Conservation (phyloP, 2,329 filamentous ascomycete species). For the Lizonia empirigonia region DNA sequence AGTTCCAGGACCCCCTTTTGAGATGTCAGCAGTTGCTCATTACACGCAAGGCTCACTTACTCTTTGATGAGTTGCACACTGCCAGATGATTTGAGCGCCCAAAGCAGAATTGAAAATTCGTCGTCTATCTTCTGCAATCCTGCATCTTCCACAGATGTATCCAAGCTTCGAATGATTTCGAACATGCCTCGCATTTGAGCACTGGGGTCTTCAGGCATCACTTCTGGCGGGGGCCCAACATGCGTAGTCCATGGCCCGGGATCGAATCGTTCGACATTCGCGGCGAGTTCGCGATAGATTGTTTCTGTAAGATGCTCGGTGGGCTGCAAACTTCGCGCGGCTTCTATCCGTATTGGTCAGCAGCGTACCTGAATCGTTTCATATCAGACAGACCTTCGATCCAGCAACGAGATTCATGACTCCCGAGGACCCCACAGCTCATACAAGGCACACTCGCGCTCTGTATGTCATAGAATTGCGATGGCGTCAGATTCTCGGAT, state of each 20-base stretch:
- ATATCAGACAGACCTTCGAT: not conserved
- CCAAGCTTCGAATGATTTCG: conserved; percentile 25
- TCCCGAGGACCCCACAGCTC: conserved; percentile 25
- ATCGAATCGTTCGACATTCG: conserved; percentile 26
- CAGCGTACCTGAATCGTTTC: not conserved
- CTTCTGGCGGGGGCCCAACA: conserved; percentile 7
- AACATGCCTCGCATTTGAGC: conserved; percentile 20
- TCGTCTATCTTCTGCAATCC: conserved; percentile 25
- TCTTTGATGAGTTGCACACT: conserved; percentile 7
- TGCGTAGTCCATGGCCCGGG: conserved; percentile 35
- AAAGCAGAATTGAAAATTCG: conserved; percentile 21
- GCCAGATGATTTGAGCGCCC: conserved; percentile 25
- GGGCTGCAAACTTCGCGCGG: not conserved
- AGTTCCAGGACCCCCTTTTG: not conserved
- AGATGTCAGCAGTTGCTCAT: not conserved
- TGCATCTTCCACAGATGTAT: conserved; percentile 21
- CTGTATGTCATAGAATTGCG: not conserved
- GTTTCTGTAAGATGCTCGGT: conserved; percentile 17
- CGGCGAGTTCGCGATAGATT: conserved; percentile 21
- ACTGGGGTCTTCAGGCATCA: conserved; percentile 11
- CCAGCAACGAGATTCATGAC: conserved; percentile 1
- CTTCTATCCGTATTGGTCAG: not conserved
- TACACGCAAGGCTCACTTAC: not conserved
- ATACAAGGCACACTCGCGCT: conserved; percentile 27
- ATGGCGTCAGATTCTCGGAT: not conserved